Evolutionary conservation across 169 alveolate species (phyloP).

Genomic region (Cryptosporidium viatorum): DNA sequence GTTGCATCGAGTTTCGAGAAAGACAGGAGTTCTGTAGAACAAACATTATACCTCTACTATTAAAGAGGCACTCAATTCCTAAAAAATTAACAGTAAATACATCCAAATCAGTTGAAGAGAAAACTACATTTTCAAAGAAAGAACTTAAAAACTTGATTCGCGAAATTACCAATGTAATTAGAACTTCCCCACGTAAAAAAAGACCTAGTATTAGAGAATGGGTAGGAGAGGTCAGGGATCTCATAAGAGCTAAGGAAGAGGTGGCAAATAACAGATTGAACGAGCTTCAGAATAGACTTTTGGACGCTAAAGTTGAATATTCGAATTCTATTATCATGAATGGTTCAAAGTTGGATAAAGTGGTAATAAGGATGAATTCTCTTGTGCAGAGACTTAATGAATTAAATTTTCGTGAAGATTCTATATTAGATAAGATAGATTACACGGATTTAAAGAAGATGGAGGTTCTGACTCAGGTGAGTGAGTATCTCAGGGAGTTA

Average conservation of each 20-base stretch:
- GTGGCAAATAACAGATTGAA: conserved; percentile 2
- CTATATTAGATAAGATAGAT: conserved; percentile 23
- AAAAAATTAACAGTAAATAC: neutral
- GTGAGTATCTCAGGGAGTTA: conserved; percentile 1
- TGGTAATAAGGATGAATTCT: conserved; percentile 9
- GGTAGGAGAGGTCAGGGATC: conserved; percentile 6
- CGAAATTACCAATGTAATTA: neutral
- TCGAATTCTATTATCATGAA: neutral
- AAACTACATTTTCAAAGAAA: neutral
- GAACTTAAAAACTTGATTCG: conserved; percentile 8
- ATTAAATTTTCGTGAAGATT: conserved; percentile 24
- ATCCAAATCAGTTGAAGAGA: neutral
- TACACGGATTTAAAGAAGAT: neutral
- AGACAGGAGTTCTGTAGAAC: conserved; percentile 47
- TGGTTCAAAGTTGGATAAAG: conserved; percentile 1
- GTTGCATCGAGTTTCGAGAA: conserved; percentile 63
- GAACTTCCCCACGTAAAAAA: conserved; percentile 1
- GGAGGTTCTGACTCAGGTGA: neutral
- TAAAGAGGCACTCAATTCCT: neutral
- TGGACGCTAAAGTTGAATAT: conserved; percentile 30
- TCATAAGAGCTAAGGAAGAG: neutral
- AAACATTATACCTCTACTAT: conserved; percentile 26
- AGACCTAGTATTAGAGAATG: conserved; percentile 33
- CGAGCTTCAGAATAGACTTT: conserved; percentile 2
- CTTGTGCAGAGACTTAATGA: neutral